Base-by-base conservation (phyloP, 805 yeast genomes). In the Ogataea angusta region DNA sequence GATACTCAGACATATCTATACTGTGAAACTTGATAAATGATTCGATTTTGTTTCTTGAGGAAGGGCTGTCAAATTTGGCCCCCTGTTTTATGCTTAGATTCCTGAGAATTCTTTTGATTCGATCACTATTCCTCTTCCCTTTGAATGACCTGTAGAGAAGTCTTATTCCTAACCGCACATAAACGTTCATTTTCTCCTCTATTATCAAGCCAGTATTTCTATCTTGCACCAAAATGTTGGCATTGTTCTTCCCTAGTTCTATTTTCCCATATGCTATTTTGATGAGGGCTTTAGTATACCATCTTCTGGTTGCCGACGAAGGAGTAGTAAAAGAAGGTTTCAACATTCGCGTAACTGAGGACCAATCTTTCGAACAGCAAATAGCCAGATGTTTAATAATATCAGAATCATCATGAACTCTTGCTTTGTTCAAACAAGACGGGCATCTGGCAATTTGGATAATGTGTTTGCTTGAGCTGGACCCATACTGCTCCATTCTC, bases 181-280 rank as follows among this genome's bases (percentile, higher is more conserved):
- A 86, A 1, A 85, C 78, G 43, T 90, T 82, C 85, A 93, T 91
- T 54, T 88, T 88, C 54, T 91, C 99, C 59, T 91, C 98, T 56
- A 85, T 63, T n/a, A 91, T 78, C 33, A 86, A 74, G 0, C 99
- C 99, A 0, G 96, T 82, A 13, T 75, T 69, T 46, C 99, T 71
- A 59, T 93, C 97, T 60, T 93, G 98, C 2, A 91, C 97, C 36
- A 93, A 68, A 22, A 93, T 91, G 56, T 91, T 91, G 8, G 97
- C 99, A 34, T 95, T 88, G 57, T 91, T 87, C 17, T 82, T 80
- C 2, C 97, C 97, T 26, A 91, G 64, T 35, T 80, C 79, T 58
- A 89, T 84, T 53, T 84, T 84, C 0, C 99, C 99, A 57, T 87
- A 89, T 0, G 93, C 86, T 34, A 93, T 66, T 56, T 88, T 90